Evolutionary conservation across 257 asterid genomes (phyloP), one percentile per base, ranked within the genome.

Genomic region (Jacaranda mimosifolia): DNA sequence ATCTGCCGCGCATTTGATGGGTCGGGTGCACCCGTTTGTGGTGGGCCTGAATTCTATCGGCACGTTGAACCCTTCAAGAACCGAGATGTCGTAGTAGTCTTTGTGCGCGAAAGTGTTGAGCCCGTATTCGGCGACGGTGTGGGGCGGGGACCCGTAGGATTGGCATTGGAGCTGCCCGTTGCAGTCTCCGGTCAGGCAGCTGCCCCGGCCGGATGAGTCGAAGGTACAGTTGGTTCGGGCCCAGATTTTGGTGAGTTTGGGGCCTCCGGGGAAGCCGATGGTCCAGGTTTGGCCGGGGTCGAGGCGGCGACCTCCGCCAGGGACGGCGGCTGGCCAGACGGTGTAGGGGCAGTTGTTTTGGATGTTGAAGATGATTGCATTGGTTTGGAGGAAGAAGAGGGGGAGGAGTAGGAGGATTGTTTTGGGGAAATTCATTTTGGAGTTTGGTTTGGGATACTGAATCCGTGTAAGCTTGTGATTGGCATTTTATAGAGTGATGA

Each of bases 141-240:
- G 81, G 3, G 94, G 94, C 15, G 90, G 77, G 10, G 81, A 3
- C 7, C 96, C 96, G 72, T 63, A 73, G 3, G 78, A 17, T 0
- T 15, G 13, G 84, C 97, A 92, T 5, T 32, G 32, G 35, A 90
- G 82, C 65, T 58, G 73, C 2, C 94, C 90, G 78, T 71, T 64
- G 74, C 97, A 90, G 80, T 90, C 94, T 6, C 96, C 92, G 53
- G 96, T 87, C 51, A 72, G 81, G 79, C 96, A 90, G 13, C 69
- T 17, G 65, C 97, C 94, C 4, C 73, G 52, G 15, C 97, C 96
- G 7, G 84, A 51, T 0, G 73, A 42, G 73, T 90, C 73, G 65
- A 90, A 91, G 72, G 81, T 78, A 86, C 97, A 91, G 75, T 80
- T 78, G 11, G 94, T 90, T 9, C 96, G 88, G 46, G 90, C 92